phyloP scores from a whole-genome alignment of 2,329 filamentous ascomycete genomes.

The Fusarium napiforme region DNA sequence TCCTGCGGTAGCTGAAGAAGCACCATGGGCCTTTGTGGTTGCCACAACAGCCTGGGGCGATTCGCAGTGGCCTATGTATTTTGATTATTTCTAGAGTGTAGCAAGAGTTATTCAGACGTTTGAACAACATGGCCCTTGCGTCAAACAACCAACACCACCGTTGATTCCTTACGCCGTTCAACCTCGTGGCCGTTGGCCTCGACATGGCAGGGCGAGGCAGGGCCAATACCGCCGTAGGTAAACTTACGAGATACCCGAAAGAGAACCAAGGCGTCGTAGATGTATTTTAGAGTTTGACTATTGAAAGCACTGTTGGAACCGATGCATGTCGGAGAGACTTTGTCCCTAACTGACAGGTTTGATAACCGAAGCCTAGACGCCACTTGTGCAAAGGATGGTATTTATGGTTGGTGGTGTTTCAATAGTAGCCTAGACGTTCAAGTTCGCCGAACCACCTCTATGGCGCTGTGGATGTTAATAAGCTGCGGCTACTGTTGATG shows the following conservation, averaged over 20 bases:
- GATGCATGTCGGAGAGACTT: conserved; percentile 7
- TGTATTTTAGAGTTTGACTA: conserved; percentile 26
- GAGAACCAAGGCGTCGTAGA: conserved; percentile 4
- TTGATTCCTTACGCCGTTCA: not conserved
- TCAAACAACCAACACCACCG: not conserved
- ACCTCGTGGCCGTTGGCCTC: conserved; percentile 5
- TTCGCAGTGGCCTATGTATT: not conserved
- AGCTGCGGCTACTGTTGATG: not conserved
- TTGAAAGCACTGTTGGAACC: not conserved
- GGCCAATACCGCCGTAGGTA: not conserved
- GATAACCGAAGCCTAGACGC: conserved; percentile 39
- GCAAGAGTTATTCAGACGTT: not conserved
- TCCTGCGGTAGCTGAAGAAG: not conserved
- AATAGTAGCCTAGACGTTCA: not conserved
- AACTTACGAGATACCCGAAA: conserved; percentile 1
- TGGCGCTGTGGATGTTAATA: not conserved
- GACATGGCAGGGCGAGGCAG: not conserved
- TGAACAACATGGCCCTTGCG: not conserved
- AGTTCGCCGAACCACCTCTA: conserved; percentile 16
- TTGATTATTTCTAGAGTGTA: not conserved
- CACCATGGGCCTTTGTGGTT: not conserved
- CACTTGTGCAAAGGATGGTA: conserved; percentile 14
- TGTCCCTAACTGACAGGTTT: conserved; percentile 26
- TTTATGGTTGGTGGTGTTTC: not conserved
- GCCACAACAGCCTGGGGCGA: not conserved